Conservation (phyloP, 495 filamentous ascomycete species). For the Hypoxylon crocopeplum region DNA sequence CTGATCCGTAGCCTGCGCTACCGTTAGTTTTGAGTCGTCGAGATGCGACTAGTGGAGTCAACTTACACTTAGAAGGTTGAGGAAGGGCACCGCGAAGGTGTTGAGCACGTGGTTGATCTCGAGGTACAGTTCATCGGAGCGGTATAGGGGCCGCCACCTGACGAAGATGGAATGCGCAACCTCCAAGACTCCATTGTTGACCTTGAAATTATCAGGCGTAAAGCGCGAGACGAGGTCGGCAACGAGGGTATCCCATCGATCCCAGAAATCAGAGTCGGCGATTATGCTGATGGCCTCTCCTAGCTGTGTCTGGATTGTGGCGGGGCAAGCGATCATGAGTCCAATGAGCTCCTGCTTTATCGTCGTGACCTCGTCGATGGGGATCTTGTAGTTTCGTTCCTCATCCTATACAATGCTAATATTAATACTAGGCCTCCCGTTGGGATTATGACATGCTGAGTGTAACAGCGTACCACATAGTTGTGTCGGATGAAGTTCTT, state of each 20-base stretch:
- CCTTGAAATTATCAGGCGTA: constrained; percentile 72
- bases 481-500: constrained; percentile 96
- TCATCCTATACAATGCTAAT: constrained; percentile 65
- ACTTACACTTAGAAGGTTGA: constrained; percentile 75
- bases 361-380: constrained; percentile 75
- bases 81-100: constrained; percentile 81
- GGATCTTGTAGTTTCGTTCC: constrained; percentile 88
- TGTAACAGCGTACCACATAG: constrained; percentile 68
- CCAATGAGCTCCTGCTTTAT: constrained; percentile 96
- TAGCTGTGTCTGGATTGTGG: constrained; percentile 87
- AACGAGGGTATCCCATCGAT: constrained; percentile 85
- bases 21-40: constrained; percentile 25
- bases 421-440: constrained; percentile 8
- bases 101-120: constrained; percentile 94
- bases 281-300: constrained; percentile 97
- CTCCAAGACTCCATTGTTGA: constrained; percentile 92
- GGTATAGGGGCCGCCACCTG: constrained; percentile 91
- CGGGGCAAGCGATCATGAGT: constrained; percentile 90
- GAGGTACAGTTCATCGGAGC: constrained; percentile 85
- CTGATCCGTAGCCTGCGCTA: constrained; percentile 70
- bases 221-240: constrained; percentile 87
- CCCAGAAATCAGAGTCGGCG: constrained; percentile 97
- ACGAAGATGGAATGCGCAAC: constrained; percentile 99
- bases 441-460: not conserved
- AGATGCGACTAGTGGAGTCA: not conserved